Evolutionary conservation across 495 filamentous ascomycete species (phyloP).

Genomic region (Thozetella sp.): DNA sequence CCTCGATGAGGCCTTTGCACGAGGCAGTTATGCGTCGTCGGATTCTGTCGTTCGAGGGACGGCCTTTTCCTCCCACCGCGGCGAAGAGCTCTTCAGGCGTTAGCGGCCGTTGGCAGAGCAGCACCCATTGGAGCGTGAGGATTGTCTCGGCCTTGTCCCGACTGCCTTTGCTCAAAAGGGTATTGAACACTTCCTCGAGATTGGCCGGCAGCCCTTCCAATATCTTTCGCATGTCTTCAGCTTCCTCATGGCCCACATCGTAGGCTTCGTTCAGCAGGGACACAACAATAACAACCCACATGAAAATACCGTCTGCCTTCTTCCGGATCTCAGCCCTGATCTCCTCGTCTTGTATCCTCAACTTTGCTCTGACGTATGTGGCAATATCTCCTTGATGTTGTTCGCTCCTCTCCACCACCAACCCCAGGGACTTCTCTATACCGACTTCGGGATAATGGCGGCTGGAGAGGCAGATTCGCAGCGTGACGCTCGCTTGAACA

Average conservation of each 20-base stretch:
- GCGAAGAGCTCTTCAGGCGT: conserved; percentile 13
- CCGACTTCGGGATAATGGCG: conserved; percentile 34
- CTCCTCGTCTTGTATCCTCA: background rate
- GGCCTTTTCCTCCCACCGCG: background rate
- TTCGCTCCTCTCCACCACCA: conserved; percentile 4
- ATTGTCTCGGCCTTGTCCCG: conserved; percentile 7
- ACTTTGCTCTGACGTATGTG: conserved; percentile 3
- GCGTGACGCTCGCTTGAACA: background rate
- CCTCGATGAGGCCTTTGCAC: too few relatives aligned
- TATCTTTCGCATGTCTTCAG: conserved; percentile 1
- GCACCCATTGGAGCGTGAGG: conserved; percentile 12
- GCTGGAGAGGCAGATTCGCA: conserved; percentile 30
- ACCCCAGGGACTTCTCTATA: conserved; percentile 7
- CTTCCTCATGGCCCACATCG: conserved; percentile 16
- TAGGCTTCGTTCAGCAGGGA: conserved; percentile 30
- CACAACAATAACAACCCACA: conserved; percentile 37
- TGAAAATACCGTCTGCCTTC: conserved; percentile 20
- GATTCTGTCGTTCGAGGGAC: too few relatives aligned
- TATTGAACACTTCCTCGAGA: conserved; percentile 9
- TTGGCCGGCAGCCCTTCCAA: conserved; percentile 1
- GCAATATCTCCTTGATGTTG: conserved; percentile 6
- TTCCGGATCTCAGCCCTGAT: conserved; percentile 3
- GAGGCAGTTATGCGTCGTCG: too few relatives aligned
- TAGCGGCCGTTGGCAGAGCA: conserved; percentile 5
- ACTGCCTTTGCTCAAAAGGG: background rate